These are phyloP conservation scores for Epichloe coenophiala DNA, from an alignment of 2,329 filamentous ascomycete species.

Conservation along the genomic window DNA sequence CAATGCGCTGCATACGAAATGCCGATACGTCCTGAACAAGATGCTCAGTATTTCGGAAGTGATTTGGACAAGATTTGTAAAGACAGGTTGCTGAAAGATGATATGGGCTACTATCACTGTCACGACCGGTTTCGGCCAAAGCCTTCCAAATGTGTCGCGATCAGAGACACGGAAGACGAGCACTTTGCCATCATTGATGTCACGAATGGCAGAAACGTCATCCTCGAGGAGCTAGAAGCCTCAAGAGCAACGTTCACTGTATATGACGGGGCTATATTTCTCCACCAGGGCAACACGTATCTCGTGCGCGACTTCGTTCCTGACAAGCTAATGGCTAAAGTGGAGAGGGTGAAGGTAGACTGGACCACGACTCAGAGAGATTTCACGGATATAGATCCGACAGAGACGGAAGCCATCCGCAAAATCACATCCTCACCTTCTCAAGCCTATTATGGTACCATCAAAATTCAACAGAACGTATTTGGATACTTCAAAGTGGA, in stretches of 20 bases:
- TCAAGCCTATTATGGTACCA: constrained; percentile 71
- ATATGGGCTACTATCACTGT: constrained; percentile 76
- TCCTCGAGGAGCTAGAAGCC: constrained; percentile 92
- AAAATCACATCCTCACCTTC: constrained; percentile 48
- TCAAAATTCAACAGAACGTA: constrained; percentile 76
- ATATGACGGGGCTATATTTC: constrained; percentile 92
- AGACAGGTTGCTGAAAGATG: constrained; percentile 61
- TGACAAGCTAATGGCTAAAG: constrained; percentile 69
- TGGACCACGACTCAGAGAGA: constrained; percentile 92
- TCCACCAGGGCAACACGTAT: constrained; percentile 91
- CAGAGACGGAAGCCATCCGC: constrained; percentile 81
- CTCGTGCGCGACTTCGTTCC: constrained; percentile 80
- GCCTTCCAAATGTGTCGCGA: constrained; percentile 71
- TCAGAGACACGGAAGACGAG: constrained; percentile 78
- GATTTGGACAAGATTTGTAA: constrained; percentile 57
- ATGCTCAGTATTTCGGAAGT: constrained; percentile 65
- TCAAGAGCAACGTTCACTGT: constrained; percentile 91
- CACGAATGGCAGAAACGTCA: constrained; percentile 66
- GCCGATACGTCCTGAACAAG: constrained; percentile 69
- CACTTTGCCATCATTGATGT: constrained; percentile 90
- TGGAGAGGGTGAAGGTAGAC: constrained; percentile 80
- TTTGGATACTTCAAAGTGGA: constrained; percentile 99
- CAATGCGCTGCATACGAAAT: constrained; percentile 94
- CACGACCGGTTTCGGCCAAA: constrained; percentile 77
- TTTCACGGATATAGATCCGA: constrained; percentile 84